Evolutionary conservation across 331 rosid genomes (phyloP).

Genomic region (Telfairia occidentalis): DNA sequence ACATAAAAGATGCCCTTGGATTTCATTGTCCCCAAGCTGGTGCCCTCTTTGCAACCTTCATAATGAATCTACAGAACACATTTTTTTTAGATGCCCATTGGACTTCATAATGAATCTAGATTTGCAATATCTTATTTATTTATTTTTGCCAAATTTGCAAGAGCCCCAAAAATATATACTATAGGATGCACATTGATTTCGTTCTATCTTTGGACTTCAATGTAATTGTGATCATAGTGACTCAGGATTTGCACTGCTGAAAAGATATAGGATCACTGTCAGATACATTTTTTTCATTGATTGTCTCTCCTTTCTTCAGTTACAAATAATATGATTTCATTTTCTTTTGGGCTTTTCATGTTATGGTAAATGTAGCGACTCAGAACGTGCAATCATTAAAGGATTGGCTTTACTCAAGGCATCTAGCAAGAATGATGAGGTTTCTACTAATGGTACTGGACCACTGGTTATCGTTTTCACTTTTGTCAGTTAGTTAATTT

Average conservation of each 20-base stretch:
- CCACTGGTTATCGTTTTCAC: neutral
- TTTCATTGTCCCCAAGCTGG: no score
- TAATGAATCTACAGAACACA: no score
- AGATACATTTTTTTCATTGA: neutral
- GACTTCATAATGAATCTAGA: no score
- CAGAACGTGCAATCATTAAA: slow-evolving; percentile 54
- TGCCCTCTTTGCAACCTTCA: no score
- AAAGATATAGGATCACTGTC: slow-evolving; percentile 24
- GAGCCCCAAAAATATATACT: no score
- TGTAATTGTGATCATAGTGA: slow-evolving; percentile 31
- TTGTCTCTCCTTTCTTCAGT: neutral
- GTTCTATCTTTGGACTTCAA: neutral
- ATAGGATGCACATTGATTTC: neutral
- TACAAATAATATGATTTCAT: neutral
- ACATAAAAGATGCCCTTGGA: no score
- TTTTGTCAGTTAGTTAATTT: neutral
- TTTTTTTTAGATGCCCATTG: no score
- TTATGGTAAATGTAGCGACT: slow-evolving; percentile 28
- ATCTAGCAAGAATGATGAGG: slow-evolving; percentile 26
- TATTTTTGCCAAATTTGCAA: no score
- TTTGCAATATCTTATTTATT: no score
- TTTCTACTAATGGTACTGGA: slow-evolving; percentile 19
- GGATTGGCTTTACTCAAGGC: slow-evolving; percentile 53
- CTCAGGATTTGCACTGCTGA: slow-evolving; percentile 42
- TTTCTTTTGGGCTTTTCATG: slow-evolving; percentile 8